A percentile compares a stretch with the other conserved stretches of the same genome.
Conservation (phyloP, 31 red algal genomes). For the Odonthalia washingtoniensis region DNA sequence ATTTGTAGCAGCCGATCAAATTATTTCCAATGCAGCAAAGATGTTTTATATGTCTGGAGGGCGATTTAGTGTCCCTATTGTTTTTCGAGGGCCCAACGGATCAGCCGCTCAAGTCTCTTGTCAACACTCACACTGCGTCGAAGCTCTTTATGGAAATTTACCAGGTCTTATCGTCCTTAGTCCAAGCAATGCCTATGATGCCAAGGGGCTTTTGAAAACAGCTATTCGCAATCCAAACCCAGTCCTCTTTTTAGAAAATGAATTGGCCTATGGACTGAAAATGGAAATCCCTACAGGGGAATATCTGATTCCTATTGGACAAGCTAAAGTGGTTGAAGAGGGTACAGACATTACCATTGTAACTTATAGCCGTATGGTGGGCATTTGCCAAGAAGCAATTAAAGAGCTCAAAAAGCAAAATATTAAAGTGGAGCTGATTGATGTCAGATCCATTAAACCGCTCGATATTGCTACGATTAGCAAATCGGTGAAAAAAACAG, state of each 20-base stretch:
- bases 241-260: conserved; percentile 3
- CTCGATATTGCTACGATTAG: conserved; percentile 3
- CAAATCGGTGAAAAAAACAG: conserved; percentile 28
- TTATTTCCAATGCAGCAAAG: conserved; percentile 39
- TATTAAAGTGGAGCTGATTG: conserved; percentile 26
- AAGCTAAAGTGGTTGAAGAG: conserved; percentile 8
- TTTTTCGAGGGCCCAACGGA: conserved; percentile 15
- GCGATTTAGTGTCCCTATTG: conserved; percentile 21
- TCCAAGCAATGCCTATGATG: conserved; percentile 12
- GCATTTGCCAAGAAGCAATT: conserved; percentile 1
- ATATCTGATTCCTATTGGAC: conserved; percentile 22
- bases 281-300: not conserved
- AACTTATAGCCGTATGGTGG: conserved; percentile 13
- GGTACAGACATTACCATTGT: conserved; percentile 37
- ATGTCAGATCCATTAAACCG: conserved; percentile 25
- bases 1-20: conserved; percentile 84
- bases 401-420: conserved; percentile 23
- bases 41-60: conserved; percentile 17
- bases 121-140: conserved; percentile 15
- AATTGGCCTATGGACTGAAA: conserved; percentile 18
- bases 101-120: conserved; percentile 9
- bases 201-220: conserved; percentile 27
- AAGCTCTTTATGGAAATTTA: not conserved
- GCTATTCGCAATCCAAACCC: conserved; percentile 28
- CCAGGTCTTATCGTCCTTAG: conserved; percentile 12